These are phyloP conservation scores for Colletotrichum endophyticum DNA, from an alignment of 2,329 filamentous ascomycete species.

Conservation along the genomic window DNA sequence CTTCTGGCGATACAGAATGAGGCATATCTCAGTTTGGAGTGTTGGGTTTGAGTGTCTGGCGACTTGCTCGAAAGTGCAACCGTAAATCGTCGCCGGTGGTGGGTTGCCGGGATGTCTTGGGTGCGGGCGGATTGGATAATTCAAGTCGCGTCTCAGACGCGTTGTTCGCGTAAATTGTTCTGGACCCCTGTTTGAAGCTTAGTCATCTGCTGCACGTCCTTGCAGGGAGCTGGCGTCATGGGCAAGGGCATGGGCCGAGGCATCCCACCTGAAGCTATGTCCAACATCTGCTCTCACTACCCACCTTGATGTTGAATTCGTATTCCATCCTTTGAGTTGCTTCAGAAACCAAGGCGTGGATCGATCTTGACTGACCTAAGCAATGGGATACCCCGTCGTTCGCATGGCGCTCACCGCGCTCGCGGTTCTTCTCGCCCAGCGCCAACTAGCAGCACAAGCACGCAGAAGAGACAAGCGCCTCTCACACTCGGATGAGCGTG, in stretches of 20 bases:
- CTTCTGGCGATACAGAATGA: slow-evolving; percentile 44
- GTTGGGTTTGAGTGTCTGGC: neutral
- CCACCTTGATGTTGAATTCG: neutral
- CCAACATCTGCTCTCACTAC: neutral
- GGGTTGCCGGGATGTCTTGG: neutral
- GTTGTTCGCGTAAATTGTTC: neutral
- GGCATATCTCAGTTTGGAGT: slow-evolving; percentile 41
- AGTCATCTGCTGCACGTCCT: neutral
- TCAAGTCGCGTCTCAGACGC: neutral
- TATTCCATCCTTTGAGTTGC: neutral
- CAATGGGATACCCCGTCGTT: neutral
- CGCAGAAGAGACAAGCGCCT: neutral
- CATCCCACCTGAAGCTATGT: neutral
- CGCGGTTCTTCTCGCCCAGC: neutral
- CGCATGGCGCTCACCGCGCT: neutral
- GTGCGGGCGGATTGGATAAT: neutral
- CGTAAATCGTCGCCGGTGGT: neutral
- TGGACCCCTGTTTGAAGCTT: fast-evolving
- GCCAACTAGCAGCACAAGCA: neutral
- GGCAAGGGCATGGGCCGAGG: neutral
- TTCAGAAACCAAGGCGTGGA: neutral
- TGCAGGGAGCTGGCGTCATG: neutral
- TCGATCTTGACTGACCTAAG: neutral
- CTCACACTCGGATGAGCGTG: neutral
- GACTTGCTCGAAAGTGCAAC: neutral